phyloP scores from a whole-genome alignment of 768 basidiomycete genomes.

The Termitomyces sp. region DNA sequence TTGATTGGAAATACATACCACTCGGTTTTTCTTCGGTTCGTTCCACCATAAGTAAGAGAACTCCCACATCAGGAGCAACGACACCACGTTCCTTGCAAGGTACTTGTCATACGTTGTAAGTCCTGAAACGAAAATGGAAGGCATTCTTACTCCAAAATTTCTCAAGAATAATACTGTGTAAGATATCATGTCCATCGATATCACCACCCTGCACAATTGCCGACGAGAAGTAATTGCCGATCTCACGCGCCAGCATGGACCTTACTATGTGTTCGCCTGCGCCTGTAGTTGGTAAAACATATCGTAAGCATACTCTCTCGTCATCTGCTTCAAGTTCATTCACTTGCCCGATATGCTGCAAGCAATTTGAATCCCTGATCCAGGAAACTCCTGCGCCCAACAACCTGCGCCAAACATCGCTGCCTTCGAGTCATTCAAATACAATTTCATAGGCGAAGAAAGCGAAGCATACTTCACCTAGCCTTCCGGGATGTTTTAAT shows the following conservation, averaged over 20 bases:
- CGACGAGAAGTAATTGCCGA: slow-evolving; percentile 43
- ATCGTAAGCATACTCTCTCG: background rate
- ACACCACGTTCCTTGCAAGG: slow-evolving; percentile 36
- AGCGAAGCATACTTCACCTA: slow-evolving; percentile 59
- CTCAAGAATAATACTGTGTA: slow-evolving; percentile 41
- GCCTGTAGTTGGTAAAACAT: slow-evolving; percentile 34
- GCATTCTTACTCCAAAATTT: slow-evolving; percentile 49
- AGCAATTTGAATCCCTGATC: slow-evolving; percentile 37
- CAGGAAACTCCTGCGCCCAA: slow-evolving; percentile 50
- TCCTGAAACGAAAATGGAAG: background rate
- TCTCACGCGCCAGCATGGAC: slow-evolving; percentile 46
- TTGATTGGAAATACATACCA: slow-evolving; percentile 12
- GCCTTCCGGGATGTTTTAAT: slow-evolving; percentile 67
- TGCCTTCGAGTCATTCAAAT: slow-evolving; percentile 39
- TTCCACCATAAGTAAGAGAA: slow-evolving; percentile 55
- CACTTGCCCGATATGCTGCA: slow-evolving; percentile 67
- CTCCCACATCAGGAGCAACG: slow-evolving; percentile 51
- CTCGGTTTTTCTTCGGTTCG: slow-evolving; percentile 21
- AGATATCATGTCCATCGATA: slow-evolving; percentile 52
- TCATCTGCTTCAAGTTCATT: background rate
- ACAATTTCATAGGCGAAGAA: background rate
- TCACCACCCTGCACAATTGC: slow-evolving; percentile 21
- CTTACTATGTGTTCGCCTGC: slow-evolving; percentile 71
- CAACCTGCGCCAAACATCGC: slow-evolving; percentile 74
- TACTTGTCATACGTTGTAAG: slow-evolving; percentile 22